Base-by-base conservation (phyloP, 139 green algal genomes). In the Choricystis sp. region DNA sequence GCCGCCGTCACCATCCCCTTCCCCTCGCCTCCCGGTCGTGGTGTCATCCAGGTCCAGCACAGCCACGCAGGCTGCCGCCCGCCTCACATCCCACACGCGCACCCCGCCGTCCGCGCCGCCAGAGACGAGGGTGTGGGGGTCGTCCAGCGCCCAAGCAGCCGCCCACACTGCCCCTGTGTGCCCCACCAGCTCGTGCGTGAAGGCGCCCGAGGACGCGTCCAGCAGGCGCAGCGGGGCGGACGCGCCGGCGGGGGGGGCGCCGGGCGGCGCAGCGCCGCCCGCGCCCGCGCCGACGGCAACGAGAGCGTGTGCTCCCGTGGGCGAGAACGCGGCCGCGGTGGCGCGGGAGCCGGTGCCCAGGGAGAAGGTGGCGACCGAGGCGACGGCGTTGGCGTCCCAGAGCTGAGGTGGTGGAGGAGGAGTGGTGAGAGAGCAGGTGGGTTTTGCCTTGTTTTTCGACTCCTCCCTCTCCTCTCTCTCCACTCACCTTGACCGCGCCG, bases 151-250 rank as follows among this genome's bases (percentile, higher is more conserved):
- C 29, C 29, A 64, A 14, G 60, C 4, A 3, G n/a, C 26, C 3
- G 29, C 60, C 60, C 60, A 64, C 14, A 64, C 29, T 5, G 27
- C 30, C 14, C 60, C 60, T 4, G 40, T 75, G 69, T 89, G 82
- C 0, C 82, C 82, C 1, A 62, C 28, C 27, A 89, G 72, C 0
- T 67, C 79, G 69, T 87, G 81, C 19, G 80, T 67, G 60, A 80
- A 75, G 5, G 72, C 74, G 2, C 82, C 82, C 40, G 9, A 9
- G 1, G 55, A 49, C 1, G 71, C 56, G 69, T 20, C 31, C n/a
- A 1, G 48, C 66, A 57, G 79, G 56, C n/a, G 22, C 56, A 59
- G 56, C 56, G 4, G 4, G 22, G 56, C 56, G 16, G 14, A 23
- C 56, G n/a, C 16, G 4, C 14, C n/a, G 56, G 9, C n/a, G 56